phyloP scores from a whole-genome alignment of 2,329 filamentous ascomycete genomes.

The Xylaria arbuscula region DNA sequence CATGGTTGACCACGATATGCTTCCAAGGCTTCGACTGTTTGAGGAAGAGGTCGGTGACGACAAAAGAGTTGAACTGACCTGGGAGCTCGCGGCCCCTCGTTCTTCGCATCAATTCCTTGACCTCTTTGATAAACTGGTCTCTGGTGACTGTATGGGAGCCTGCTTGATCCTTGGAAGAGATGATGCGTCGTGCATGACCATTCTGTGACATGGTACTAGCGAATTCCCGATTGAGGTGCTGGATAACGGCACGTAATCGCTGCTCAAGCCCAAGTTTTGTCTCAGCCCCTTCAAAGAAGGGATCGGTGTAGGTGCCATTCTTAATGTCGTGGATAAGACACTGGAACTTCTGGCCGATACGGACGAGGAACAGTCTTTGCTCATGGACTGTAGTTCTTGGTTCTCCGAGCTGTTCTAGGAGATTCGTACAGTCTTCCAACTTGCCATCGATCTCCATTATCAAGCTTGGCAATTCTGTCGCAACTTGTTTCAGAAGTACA shows the following conservation, averaged over 20 bases:
- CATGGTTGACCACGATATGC: constrained; percentile 58
- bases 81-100: constrained; percentile 67
- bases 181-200: constrained; percentile 50
- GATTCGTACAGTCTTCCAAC: constrained; percentile 30
- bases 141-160: constrained; percentile 44
- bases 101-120: constrained; percentile 53
- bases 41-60: constrained; percentile 69
- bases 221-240: constrained; percentile 62
- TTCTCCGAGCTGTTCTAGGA: constrained; percentile 56
- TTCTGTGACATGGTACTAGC: constrained; percentile 53
- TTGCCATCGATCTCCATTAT: constrained; percentile 55
- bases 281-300: constrained; percentile 60
- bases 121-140: constrained; percentile 54
- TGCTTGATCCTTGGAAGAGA: neutral
- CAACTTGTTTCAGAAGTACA: constrained; percentile 61
- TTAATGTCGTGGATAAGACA: constrained; percentile 57
- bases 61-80: constrained; percentile 68
- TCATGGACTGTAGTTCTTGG: constrained; percentile 58
- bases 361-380: constrained; percentile 61
- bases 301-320: constrained; percentile 62
- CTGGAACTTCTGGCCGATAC: constrained; percentile 58
- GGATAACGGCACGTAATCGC: constrained; percentile 65
- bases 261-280: constrained; percentile 51
- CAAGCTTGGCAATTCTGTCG: constrained; percentile 58
- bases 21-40: constrained; percentile 69